Evolutionary conservation across 169 alveolate genomes (phyloP).

Genomic region (Plasmodium yoelii): DNA sequence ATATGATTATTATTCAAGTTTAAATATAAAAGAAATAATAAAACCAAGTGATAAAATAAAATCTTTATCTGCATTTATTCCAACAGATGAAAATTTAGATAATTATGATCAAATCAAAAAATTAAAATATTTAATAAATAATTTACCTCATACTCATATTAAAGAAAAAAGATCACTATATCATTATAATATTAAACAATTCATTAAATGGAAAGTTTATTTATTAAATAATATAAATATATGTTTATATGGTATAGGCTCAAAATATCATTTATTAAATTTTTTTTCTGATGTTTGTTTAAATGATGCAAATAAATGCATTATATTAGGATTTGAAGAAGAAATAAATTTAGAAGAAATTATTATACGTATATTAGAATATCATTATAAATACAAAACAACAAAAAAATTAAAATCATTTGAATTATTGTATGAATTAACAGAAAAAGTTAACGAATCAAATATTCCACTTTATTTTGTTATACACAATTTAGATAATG

Average conservation of each 20-base stretch:
- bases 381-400: constrained; percentile 54
- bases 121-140: constrained; percentile 47
- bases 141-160: constrained; percentile 58
- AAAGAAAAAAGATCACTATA: constrained; percentile 64
- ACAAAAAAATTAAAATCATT: constrained; percentile 53
- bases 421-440: constrained; percentile 58
- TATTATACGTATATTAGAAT: constrained; percentile 43
- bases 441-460: constrained; percentile 37
- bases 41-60: constrained; percentile 65
- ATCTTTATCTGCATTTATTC: constrained; percentile 48
- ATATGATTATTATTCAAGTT: constrained; percentile 61
- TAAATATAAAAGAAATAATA: constrained; percentile 55
- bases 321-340: constrained; percentile 54
- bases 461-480: constrained; percentile 59
- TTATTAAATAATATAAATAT: constrained; percentile 64
- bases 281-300: constrained; percentile 48
- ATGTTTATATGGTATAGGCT: constrained; percentile 63
- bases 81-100: constrained; percentile 54
- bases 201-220: constrained; percentile 68
- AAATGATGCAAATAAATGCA: constrained; percentile 70
- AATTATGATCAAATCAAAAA: constrained; percentile 58
- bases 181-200: constrained; percentile 62
- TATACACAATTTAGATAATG: constrained; percentile 61
- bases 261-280: constrained; percentile 63
- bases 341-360: constrained; percentile 70